Evolutionary conservation across 352 stramenopile genomes (phyloP), one percentile per base, ranked within the genome.

Genomic region (Pythium vanterpoolii): DNA sequence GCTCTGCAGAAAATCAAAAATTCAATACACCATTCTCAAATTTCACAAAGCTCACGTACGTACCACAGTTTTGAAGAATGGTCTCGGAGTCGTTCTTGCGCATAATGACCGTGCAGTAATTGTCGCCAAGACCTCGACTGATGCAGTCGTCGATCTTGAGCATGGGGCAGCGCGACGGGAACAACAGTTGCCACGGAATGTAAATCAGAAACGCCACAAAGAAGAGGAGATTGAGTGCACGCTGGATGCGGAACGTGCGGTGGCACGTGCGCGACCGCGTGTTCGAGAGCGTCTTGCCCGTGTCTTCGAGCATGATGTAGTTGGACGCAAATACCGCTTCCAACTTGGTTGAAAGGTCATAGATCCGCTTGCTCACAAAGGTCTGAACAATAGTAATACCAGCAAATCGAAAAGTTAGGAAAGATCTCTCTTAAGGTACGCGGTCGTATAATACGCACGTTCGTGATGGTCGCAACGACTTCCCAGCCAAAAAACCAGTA

Each of bases 401-500:
- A 42, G 34, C 6, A 36, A 6, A 11, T 42, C 34, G 33, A n/a
- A 31, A 24, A 33, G 36, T 59, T 10, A 38, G 28, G 5, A 14
- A 13, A 13, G 28, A 18, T 21, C 21, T 19, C 21, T 30, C 31
- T 11, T 40, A 3, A 14, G 16, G 19, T 44, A 21, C 23, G 16
- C 1, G 24, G 43, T 28, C 28, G 5, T 21, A 34, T 36, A 6
- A 38, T 14, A 62, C 72, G 46, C 71, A 86, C 77, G 55, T 87
- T 85, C 7, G 72, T 50, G 33, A 83, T 49, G 31, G 81, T 60
- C 18, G 77, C 77, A 9, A 83, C 64, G 6, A 77, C 69, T 26
- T 85, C 71, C 49, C 81, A 62, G 54, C 72, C 73, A 48, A 87
- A 87, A 62, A 87, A 87, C 66, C 72, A 84, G 56, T 78, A 69